Evolutionary conservation across 2,329 filamentous ascomycete species (phyloP), one percentile per base, ranked within the genome.

Genomic region (Epichloe gansuensis): DNA sequence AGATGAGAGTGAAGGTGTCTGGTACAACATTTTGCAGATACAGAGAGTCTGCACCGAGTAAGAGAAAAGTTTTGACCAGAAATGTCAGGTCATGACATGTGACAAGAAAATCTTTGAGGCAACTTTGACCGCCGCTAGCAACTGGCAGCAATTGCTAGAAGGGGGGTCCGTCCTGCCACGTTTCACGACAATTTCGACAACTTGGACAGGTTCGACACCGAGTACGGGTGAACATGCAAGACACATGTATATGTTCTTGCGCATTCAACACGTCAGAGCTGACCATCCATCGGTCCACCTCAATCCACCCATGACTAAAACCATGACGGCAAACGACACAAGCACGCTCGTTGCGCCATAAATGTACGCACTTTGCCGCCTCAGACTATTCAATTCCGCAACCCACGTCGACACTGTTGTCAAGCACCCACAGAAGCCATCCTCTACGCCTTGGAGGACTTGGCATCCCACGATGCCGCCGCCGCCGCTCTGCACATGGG

Each of bases 231-330:
- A 31, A 31, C 8, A 11, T 34, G 5, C 15, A n/a, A 34, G 17
- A 9, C 25, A 17, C 17, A 17, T 17, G 17, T 17, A 17, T 2
- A n/a, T 46, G 6, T n/a, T 27, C 34, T 13, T n/a, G n/a, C 31
- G 31, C 4, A 12, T 8, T 46, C 21, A 51, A 54, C 75, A 78
- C 8, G 62, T 47, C 51, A 76, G 51, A 2, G 57, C 56, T 15
- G 62, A 64, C 59, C 82, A 83, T 1, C 78, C 81, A 5, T 71
- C 65, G 31, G 74, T 83, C 88, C 87, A 94, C 54, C 77, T 70
- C 61, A 91, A 67, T 54, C 83, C 82, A 0, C 88, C 88, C 82
- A 91, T 87, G 17, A 90, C 75, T 1, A 80, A 71, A 25, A 89
- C 74, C 73, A 87, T 66, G 11, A 84, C 58, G 11, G 71, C 73